A percentile compares a stretch with the other conserved stretches of the same genome.
Evolutionary conservation across 768 basidiomycete genomes (phyloP).

Genomic region (Piloderma croceum): DNA sequence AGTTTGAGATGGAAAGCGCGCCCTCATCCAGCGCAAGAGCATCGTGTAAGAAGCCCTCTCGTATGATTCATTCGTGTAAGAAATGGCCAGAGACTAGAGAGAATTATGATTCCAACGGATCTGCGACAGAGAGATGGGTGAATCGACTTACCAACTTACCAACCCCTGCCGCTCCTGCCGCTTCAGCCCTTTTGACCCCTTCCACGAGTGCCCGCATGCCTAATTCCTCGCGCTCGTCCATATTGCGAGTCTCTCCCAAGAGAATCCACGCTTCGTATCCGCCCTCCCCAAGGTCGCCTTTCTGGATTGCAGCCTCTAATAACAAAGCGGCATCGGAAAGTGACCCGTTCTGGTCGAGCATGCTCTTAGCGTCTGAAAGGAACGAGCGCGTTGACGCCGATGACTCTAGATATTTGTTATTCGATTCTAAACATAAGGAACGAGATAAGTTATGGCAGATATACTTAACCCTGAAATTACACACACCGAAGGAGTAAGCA

Average conservation of each 20-base stretch:
- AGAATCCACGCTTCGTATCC: conserved; percentile 91
- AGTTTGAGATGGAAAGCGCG: conserved; percentile 53
- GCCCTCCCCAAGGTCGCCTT: conserved; percentile 71
- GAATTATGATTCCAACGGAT: conserved; percentile 11
- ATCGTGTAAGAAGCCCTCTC: conserved; percentile 83
- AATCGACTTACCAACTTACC: conserved; percentile 64
- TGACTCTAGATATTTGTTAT: conserved; percentile 58
- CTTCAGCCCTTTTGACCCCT: conserved; percentile 63
- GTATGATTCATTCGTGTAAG: conserved; percentile 90
- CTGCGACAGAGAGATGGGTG: neutral
- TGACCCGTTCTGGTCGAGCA: conserved; percentile 77
- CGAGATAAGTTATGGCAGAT: conserved; percentile 1
- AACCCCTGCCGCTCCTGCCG: conserved; percentile 53
- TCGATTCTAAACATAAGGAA: conserved; percentile 43
- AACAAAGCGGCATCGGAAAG: conserved; percentile 82
- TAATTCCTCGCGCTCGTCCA: conserved; percentile 84
- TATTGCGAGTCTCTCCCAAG: conserved; percentile 81
- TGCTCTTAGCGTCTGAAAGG: conserved; percentile 69
- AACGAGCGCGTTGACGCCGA: conserved; percentile 41
- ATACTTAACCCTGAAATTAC: neutral
- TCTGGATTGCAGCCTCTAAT: conserved; percentile 87
- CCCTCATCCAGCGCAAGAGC: conserved; percentile 79
- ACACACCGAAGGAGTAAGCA: conserved; percentile 74
- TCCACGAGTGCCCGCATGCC: conserved; percentile 76
- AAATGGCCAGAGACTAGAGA: conserved; percentile 83